Conservation (phyloP, 2,329 filamentous ascomycete species). For the Aureobasidium sp. region DNA sequence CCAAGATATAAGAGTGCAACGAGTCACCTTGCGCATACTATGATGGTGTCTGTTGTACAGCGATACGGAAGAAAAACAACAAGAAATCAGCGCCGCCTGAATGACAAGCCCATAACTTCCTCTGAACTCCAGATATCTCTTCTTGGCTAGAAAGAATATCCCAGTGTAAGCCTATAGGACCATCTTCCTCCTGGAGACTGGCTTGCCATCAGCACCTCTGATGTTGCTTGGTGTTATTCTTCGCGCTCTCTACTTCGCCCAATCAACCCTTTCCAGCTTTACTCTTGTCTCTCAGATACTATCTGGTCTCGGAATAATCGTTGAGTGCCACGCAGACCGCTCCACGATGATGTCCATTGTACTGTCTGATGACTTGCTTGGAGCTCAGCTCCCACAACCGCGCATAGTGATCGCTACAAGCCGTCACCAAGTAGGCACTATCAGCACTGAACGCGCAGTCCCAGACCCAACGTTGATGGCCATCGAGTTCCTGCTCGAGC, state of each 20-base stretch:
- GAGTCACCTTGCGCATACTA: not conserved
- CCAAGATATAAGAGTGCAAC: not conserved
- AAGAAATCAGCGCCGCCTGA: not conserved
- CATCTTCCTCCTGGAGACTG: not conserved
- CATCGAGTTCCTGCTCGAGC: constrained; percentile 78
- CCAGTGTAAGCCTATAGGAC: not conserved
- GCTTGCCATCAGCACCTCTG: not conserved
- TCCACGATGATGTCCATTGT: constrained; percentile 88
- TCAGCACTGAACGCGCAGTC: constrained; percentile 94
- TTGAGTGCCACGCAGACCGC: constrained; percentile 90
- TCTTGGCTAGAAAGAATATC: not conserved
- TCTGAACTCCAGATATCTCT: not conserved
- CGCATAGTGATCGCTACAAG: constrained; percentile 89
- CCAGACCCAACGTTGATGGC: constrained; percentile 96
- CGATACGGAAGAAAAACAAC: not conserved
- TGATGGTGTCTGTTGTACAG: not conserved
- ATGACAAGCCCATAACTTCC: not conserved
- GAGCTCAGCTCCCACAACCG: constrained; percentile 81
- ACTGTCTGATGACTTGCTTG: constrained; percentile 87
- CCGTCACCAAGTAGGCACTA: constrained; percentile 85
- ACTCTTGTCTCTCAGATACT: not conserved
- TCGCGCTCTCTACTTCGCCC: not conserved
- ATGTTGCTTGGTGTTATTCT: not conserved
- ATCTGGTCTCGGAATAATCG: constrained; percentile 45
- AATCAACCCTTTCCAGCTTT: too few relatives aligned